Evolutionary conservation across 202 grass and related monocot species (phyloP), one percentile per base, ranked within the genome.

Genomic region (Zoysia matrella): DNA sequence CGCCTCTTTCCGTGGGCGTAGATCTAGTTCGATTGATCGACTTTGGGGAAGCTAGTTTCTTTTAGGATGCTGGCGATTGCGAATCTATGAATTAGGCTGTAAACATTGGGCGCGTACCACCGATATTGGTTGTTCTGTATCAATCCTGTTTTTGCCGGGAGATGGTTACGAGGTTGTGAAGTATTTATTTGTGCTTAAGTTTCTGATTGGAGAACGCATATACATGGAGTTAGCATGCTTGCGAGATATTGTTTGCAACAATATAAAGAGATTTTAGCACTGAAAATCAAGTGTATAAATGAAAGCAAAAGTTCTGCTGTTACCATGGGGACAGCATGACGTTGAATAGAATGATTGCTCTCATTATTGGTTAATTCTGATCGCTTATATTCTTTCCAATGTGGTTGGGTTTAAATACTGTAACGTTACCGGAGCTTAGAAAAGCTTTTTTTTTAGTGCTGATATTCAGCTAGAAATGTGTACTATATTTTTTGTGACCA

Each of bases 1-100:
- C 42, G 40, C 39, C 14, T 68, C 36, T n/a, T 30, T 14, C 77
- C 55, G 64, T 76, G 64, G 36, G 56, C 52, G 39, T 74, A 71
- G 82, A 88, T 85, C 75, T 88, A 18, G 30, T 70, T 51, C 66
- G n/a, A 36, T 65, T 41, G 13, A 30, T 5, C 7, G 8, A 54
- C 73, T 13, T 51, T 4, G 52, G 39, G 11, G 8, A 72, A 22
- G 55, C 53, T 76, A n/a, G 50, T 22, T 12, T 58, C 44, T 71
- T 55, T 5, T 44, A 65, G 36, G 58, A 42, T 73, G 53, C 63
- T 36, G 53, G 52, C 48, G 74, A 69, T 43, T 57, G 52, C 52
- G 11, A 73, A 5, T 56, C 46, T 61, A 16, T 67, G 13, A 15
- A 40, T 15, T 57, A 58, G 8, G 14, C 10, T 36, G 48, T 76